Conservation (phyloP, 225 moss, liverwort and hornwort species). For the Antitrichia curtipendula region DNA sequence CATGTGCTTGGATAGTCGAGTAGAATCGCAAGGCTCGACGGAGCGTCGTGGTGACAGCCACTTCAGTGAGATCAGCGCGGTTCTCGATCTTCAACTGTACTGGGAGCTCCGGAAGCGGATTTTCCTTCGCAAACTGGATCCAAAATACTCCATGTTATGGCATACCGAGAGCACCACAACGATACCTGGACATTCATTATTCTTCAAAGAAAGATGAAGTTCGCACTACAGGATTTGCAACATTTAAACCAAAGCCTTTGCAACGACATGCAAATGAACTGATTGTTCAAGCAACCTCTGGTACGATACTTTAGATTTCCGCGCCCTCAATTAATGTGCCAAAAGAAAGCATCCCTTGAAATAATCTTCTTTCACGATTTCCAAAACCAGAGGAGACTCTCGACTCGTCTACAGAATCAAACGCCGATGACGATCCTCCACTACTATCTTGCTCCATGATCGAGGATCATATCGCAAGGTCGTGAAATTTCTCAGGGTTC, state of each 20-base stretch:
- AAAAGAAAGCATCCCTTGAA: not conserved
- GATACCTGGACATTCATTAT: not conserved
- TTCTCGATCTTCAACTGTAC: slow-evolving; percentile 27
- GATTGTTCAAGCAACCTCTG: not conserved
- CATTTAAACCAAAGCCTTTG: not conserved
- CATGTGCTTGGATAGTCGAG: slow-evolving; percentile 77
- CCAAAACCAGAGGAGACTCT: not conserved
- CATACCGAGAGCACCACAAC: not conserved
- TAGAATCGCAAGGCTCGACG: slow-evolving; percentile 67
- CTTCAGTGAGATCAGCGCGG: slow-evolving; percentile 35
- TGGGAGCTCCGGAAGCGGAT: slow-evolving; percentile 51
- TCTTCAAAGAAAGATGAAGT: not conserved
- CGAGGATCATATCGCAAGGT: not conserved
- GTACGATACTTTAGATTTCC: not conserved
- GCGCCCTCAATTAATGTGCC: not conserved
- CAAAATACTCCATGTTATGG: not conserved
- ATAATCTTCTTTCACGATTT: not conserved
- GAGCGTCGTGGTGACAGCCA: slow-evolving; percentile 54
- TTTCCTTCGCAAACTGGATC: slow-evolving; percentile 62
- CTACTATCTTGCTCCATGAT: not conserved
- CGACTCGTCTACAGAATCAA: not conserved
- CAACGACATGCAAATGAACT: not conserved
- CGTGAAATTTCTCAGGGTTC: not conserved
- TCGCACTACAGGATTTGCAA: not conserved
- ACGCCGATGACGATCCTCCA: not conserved